phyloP scores from a whole-genome alignment of 192 early-diverging fungal genomes.

The Coemansia sp. region DNA sequence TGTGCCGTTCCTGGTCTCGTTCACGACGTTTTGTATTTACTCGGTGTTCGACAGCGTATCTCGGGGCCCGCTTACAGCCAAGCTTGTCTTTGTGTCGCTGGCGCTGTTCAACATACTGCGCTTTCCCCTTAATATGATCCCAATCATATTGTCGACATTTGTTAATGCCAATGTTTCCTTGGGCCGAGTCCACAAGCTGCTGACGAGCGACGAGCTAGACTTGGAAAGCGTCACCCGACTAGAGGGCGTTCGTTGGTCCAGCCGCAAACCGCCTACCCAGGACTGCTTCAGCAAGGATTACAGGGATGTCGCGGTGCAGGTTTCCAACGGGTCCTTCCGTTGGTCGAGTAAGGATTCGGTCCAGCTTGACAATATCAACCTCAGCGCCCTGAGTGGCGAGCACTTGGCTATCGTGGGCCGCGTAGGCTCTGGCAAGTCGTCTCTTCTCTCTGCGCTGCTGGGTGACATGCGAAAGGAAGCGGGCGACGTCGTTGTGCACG shows the following conservation, averaged over 20 bases:
- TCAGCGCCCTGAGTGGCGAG: slow-evolving; percentile 38
- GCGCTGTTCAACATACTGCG: slow-evolving; percentile 92
- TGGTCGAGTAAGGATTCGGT: slow-evolving; percentile 51
- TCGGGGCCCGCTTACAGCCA: slow-evolving; percentile 60
- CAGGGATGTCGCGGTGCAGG: slow-evolving; percentile 35
- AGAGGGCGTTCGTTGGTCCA: slow-evolving; percentile 8
- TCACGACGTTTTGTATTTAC: slow-evolving; percentile 80
- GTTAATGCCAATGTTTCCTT: slow-evolving; percentile 86
- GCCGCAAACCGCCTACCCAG: background rate
- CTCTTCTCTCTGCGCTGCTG: slow-evolving; percentile 71
- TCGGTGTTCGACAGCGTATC: slow-evolving; percentile 58
- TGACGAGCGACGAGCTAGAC: slow-evolving; percentile 81
- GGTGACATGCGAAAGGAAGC: slow-evolving; percentile 80
- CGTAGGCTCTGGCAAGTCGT: slow-evolving; percentile 78
- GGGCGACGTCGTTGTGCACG: slow-evolving; percentile 69
- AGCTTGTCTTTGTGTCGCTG: slow-evolving; percentile 83
- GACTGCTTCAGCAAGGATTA: background rate
- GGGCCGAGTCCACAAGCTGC: slow-evolving; percentile 74
- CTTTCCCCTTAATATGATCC: slow-evolving; percentile 85
- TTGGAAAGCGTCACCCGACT: slow-evolving; percentile 58
- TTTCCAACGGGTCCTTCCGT: slow-evolving; percentile 54
- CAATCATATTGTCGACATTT: slow-evolving; percentile 70
- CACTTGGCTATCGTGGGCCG: slow-evolving; percentile 65
- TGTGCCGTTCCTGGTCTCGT: slow-evolving; percentile 90
- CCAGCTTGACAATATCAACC: slow-evolving; percentile 38